Conservation (phyloP, 2,329 filamentous ascomycete genomes). For the Grosmannia huntii region DNA sequence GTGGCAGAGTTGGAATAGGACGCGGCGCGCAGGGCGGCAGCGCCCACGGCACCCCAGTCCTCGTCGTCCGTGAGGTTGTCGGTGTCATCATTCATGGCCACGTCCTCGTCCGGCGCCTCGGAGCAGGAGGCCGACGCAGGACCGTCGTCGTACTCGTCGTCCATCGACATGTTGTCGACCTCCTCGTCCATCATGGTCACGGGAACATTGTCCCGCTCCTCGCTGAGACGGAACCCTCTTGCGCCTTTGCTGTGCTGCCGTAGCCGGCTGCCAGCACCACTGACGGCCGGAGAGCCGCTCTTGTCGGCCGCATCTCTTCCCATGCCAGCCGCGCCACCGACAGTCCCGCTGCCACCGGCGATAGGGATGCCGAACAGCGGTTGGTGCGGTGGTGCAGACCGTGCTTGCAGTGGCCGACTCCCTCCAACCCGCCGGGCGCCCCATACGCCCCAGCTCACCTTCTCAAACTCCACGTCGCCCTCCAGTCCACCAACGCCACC, state of each 20-base stretch:
- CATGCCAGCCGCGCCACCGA: neutral
- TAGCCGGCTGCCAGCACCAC: constrained; percentile 23
- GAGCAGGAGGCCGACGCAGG: constrained; percentile 62
- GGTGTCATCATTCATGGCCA: constrained; percentile 55
- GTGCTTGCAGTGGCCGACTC: constrained; percentile 21
- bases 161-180: constrained; percentile 89
- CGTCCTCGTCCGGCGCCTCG: constrained; percentile 55
- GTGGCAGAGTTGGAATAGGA: constrained; percentile 43
- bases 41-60: constrained; percentile 85
- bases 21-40: constrained; percentile 63
- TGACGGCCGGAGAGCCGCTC: neutral
- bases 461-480: constrained; percentile 75
- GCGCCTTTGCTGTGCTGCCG: constrained; percentile 47
- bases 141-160: constrained; percentile 58
- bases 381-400: constrained; percentile 19
- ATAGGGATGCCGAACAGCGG: constrained; percentile 45
- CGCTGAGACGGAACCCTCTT: constrained; percentile 48
- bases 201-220: constrained; percentile 48
- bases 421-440: constrained; percentile 54
- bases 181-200: constrained; percentile 74
- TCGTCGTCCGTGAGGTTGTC: constrained; percentile 89
- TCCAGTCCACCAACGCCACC: constrained; percentile 40
- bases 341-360: constrained; percentile 17
- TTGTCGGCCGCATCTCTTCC: constrained; percentile 4
- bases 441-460: constrained; percentile 96